These are phyloP conservation scores for Canariomyces notabilis DNA, from an alignment of 2,329 filamentous ascomycete species.

Conservation along the genomic window DNA sequence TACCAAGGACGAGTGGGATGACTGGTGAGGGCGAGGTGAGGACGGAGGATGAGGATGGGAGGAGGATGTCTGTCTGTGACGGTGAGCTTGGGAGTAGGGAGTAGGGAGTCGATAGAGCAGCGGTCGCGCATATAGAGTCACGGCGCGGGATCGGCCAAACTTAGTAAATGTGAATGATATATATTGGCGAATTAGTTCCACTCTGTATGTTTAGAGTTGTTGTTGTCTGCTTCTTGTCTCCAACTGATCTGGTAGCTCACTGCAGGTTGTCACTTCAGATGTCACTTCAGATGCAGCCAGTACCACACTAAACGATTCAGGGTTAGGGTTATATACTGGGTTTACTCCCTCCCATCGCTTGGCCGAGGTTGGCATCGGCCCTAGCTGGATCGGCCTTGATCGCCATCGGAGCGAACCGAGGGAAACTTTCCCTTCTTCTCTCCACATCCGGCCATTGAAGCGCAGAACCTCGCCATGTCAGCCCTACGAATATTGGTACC, in stretches of 20 bases:
- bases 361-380: constrained; percentile 41
- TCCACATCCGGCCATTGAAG: constrained; percentile 22
- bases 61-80: not conserved
- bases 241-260: too few species aligned
- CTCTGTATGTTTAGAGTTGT: too few species aligned
- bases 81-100: not conserved
- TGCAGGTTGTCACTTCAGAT: too few species aligned
- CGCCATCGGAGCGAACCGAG: constrained; percentile 15
- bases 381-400: constrained; percentile 38
- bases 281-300: too few species aligned
- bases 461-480: constrained; percentile 45
- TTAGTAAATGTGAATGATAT: not conserved
- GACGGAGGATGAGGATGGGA: constrained; percentile 10
- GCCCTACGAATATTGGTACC: constrained; percentile 71
- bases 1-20: constrained; percentile 60
- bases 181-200: too few species aligned
- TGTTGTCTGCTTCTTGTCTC: too few species aligned
- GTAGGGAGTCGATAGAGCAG: not conserved
- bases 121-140: not conserved
- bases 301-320: too few species aligned
- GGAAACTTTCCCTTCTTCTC: constrained; percentile 10
- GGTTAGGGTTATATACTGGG: constrained; percentile 21
- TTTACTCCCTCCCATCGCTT: constrained; percentile 10
- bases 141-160: not conserved
- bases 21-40: constrained; percentile 49